Base-by-base conservation (phyloP, 768 basidiomycete species). In the Tephrocybe sp. region DNA sequence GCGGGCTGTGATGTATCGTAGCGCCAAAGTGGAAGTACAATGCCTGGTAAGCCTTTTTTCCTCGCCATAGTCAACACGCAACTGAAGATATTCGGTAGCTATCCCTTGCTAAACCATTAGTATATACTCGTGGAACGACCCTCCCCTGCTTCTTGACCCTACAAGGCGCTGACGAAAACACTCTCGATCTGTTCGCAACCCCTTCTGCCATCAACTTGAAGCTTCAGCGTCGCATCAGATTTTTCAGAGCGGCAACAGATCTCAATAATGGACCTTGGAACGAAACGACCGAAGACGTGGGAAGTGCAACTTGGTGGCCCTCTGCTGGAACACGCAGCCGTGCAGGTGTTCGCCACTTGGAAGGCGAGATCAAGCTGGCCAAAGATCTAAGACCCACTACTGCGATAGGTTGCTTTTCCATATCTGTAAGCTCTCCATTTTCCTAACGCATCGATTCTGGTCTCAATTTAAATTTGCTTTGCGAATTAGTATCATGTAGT, bases 321-420 rank as follows among this genome's bases (percentile, higher is more conserved):
- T 70, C 71, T 2, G 52, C 63, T 9, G 64, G 67, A 12, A 55
- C 57, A 29, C 50, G 61, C 4, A 64, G 57, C 43, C 62, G 64
- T 25, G 48, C 67, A 3, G 61, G 64, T 25, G 63, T 61, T 21
- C 74, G 78, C 16, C 64, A 71, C 48, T 64, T 80, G 22, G 76
- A 79, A 54, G 79, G 79, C 5, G 79, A 81, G 59, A 77, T 81
- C 36, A 69, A 66, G 27, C 65, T 81, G 2, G 61, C 74, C 12
- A 80, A 80, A 61, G 76, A 79, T 49, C 64, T 81, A 23, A 60
- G 75, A 42, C 78, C 79, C 16, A 69, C 77, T 15, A 74, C 75
- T 34, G 67, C 72, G 43, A 71, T 80, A 57, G 75, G 72, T 16
- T 73, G 74, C 54, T 80, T 79, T 64, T 74, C 72, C 55, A 71